Conservation (phyloP, 441 rosid genomes). For the Croton setiger region DNA sequence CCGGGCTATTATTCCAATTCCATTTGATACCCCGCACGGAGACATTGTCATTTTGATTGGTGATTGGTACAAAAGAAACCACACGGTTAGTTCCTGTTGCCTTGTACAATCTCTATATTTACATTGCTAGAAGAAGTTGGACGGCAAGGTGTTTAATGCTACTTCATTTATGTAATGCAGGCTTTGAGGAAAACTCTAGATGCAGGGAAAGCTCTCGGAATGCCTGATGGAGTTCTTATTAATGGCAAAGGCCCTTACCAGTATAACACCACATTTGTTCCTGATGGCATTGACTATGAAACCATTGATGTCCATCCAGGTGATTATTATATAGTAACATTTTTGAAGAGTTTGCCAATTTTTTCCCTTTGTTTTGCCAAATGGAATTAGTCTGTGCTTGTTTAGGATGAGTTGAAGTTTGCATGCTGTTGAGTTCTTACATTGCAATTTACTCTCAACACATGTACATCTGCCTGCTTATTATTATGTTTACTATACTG, state of each 20-base stretch:
- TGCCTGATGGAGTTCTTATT: constrained; percentile 94
- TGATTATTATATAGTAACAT: constrained; percentile 25
- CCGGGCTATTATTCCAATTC: constrained; percentile 67
- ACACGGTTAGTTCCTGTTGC: constrained; percentile 55
- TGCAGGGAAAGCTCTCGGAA: constrained; percentile 82
- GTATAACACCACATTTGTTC: constrained; percentile 74
- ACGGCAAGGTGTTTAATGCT: constrained; percentile 1
- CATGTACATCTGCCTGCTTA: not conserved
- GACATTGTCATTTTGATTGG: constrained; percentile 77
- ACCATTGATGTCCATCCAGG: constrained; percentile 89
- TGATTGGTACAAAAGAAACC: constrained; percentile 91
- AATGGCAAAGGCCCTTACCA: constrained; percentile 96
- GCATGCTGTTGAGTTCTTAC: not conserved
- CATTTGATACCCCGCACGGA: constrained; percentile 72
- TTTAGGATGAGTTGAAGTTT: not conserved
- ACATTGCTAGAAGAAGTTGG: not conserved
- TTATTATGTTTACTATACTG: not conserved
- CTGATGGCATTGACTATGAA: constrained; percentile 69
- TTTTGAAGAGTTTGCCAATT: not conserved
- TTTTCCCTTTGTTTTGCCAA: not conserved
- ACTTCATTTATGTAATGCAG: constrained; percentile 31
- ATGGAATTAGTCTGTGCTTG: constrained; percentile 2
- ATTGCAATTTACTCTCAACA: not conserved
- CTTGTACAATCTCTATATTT: not conserved
- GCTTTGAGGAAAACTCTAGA: constrained; percentile 82